phyloP scores from a whole-genome alignment of 495 filamentous ascomycete genomes.

The Penicillium canescens region DNA sequence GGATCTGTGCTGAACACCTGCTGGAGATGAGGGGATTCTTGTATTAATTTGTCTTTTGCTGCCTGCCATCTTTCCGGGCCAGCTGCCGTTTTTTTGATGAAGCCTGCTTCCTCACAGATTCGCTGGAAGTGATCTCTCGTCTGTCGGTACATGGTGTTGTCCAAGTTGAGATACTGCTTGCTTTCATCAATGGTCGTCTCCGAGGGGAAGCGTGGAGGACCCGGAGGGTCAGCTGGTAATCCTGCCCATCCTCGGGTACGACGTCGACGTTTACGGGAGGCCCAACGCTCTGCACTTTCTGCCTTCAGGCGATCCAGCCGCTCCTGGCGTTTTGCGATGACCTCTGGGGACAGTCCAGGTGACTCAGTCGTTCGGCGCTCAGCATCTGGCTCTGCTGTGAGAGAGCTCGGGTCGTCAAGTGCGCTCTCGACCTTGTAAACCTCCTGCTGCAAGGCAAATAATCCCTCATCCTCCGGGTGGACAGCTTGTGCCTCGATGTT shows the following conservation, averaged over 20 bases:
- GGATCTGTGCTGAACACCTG: constrained; percentile 59
- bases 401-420: constrained; percentile 26
- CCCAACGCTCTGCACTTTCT: constrained; percentile 65
- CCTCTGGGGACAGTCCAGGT: constrained; percentile 50
- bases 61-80: constrained; percentile 73
- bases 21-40: constrained; percentile 64
- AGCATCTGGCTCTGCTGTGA: constrained; percentile 17
- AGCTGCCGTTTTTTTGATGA: constrained; percentile 73
- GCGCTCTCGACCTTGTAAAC: constrained; percentile 36
- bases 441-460: constrained; percentile 43
- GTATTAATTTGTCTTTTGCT: constrained; percentile 67
- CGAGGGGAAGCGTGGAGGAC: constrained; percentile 75
- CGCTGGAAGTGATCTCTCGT: constrained; percentile 65
- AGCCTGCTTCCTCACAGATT: constrained; percentile 64
- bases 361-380: constrained; percentile 22
- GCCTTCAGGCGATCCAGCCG: constrained; percentile 56
- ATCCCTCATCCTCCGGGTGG: constrained; percentile 39
- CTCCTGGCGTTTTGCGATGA: constrained; percentile 55
- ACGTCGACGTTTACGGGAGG: constrained; percentile 67
- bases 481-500: constrained; percentile 18
- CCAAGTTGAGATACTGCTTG: constrained; percentile 67
- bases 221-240: constrained; percentile 70
- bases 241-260: constrained; percentile 71
- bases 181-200: constrained; percentile 81
- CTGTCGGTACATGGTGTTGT: constrained; percentile 60